A percentile compares a stretch with the other conserved stretches of the same genome.
phyloP scores from a whole-genome alignment of 1,284 basidiomycete genomes.

The Kwoniella shivajii region DNA sequence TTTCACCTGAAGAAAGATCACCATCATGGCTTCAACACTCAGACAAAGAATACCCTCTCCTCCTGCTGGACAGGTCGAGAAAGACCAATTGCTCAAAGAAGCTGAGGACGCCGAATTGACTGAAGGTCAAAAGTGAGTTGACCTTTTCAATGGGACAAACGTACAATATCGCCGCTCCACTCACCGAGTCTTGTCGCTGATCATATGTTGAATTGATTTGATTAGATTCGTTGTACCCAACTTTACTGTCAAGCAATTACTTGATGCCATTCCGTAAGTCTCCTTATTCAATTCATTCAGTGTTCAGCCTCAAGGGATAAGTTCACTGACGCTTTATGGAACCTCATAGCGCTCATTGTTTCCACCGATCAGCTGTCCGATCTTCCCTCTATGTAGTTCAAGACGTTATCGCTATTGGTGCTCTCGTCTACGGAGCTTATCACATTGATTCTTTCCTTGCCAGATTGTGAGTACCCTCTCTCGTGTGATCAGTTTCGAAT shows the following conservation, averaged over 20 bases:
- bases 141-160: background rate
- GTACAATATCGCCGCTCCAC: constrained; percentile 76
- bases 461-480: constrained; percentile 35
- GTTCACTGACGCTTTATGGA: too few relatives aligned
- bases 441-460: constrained; percentile 64
- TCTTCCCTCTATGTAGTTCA: constrained; percentile 81
- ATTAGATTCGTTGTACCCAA: constrained; percentile 52
- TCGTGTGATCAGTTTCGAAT: too few relatives aligned
- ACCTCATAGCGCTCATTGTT: constrained; percentile 75
- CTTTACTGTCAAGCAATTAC: constrained; percentile 60
- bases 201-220: too few relatives aligned
- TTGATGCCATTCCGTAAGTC: constrained; percentile 80
- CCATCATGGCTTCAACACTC: constrained; percentile 17
- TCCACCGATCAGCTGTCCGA: constrained; percentile 81
- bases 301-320: too few relatives aligned
- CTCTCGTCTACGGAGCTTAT: constrained; percentile 69
- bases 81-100: constrained; percentile 46
- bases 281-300: background rate
- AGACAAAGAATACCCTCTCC: constrained; percentile 43
- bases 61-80: constrained; percentile 42
- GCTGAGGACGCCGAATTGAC: constrained; percentile 50
- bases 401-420: constrained; percentile 72
- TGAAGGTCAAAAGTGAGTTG: constrained; percentile 49
- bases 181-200: too few relatives aligned
- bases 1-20: background rate